These are phyloP conservation scores for Batkoa obscura DNA, from an alignment of 371 early-diverging fungal species.

Conservation along the genomic window DNA sequence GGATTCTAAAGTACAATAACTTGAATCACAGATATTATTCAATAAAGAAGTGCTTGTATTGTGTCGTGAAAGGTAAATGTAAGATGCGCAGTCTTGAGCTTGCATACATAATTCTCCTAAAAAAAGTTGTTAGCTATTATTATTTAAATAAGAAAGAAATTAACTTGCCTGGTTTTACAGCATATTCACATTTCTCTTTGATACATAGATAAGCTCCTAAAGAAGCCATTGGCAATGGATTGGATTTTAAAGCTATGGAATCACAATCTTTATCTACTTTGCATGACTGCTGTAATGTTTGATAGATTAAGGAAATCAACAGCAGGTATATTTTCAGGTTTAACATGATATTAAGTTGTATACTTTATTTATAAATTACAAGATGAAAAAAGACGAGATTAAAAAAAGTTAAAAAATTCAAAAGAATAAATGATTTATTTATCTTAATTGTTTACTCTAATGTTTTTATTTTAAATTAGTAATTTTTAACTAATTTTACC, in stretches of 20 bases:
- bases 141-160: conserved; percentile 7
- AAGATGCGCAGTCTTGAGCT: conserved; percentile 33
- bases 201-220: conserved; percentile 20
- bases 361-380: too few relatives aligned
- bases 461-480: too few relatives aligned
- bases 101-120: conserved; percentile 26
- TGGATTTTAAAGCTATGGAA: too few relatives aligned
- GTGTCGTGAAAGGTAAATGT: conserved; percentile 17
- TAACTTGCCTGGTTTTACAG: conserved; percentile 19
- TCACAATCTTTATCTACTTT: neutral
- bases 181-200: conserved; percentile 14
- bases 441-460: too few relatives aligned
- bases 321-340: too few relatives aligned
- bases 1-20: conserved; percentile 32
- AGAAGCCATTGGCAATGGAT: neutral
- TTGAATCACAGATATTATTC: conserved; percentile 21
- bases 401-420: too few relatives aligned
- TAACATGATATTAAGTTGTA: too few relatives aligned
- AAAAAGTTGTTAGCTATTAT: conserved; percentile 8
- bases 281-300: neutral
- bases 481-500: too few relatives aligned
- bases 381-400: too few relatives aligned
- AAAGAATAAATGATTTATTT: too few relatives aligned
- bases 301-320: too few relatives aligned
- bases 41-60: conserved; percentile 8